phyloP scores from a whole-genome alignment of 2,329 filamentous ascomycete species.

The Rhytidhysteron rufulum region DNA sequence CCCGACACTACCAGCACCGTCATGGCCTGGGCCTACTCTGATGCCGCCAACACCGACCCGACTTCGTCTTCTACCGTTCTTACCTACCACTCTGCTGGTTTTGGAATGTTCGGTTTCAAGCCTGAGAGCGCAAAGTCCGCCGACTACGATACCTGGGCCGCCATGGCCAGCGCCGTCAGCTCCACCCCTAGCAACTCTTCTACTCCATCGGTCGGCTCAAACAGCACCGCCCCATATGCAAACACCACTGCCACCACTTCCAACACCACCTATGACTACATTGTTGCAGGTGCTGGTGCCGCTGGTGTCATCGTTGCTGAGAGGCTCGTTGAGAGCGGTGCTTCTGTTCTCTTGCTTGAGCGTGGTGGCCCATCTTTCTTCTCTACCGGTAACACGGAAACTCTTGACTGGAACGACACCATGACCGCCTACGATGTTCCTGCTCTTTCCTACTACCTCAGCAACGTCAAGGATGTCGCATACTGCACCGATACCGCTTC shows the following conservation, averaged over 20 bases:
- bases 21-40: conserved; percentile 11
- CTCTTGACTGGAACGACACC: conserved; percentile 19
- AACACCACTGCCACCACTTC: no score
- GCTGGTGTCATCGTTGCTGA: conserved; percentile 35
- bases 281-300: conserved; percentile 37
- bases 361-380: conserved; percentile 34
- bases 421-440: conserved; percentile 23
- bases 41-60: conserved; percentile 12
- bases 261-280: conserved; percentile 39
- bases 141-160: conserved; percentile 19
- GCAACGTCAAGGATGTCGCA: conserved; percentile 21
- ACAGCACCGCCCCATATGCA: no score
- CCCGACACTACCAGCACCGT: conserved; percentile 2
- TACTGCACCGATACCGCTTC: conserved; percentile 36
- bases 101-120: conserved; percentile 16
- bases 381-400: conserved; percentile 27
- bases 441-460: conserved; percentile 12
- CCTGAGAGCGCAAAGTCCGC: conserved; percentile 15
- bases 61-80: conserved; percentile 10
- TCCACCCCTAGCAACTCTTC: no score
- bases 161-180: conserved; percentile 12
- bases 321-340: conserved; percentile 35
- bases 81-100: conserved; percentile 15
- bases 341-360: conserved; percentile 37
- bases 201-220: no score